Evolutionary conservation across 257 asterid genomes (phyloP).

Genomic region (Solanum sparsipilum): DNA sequence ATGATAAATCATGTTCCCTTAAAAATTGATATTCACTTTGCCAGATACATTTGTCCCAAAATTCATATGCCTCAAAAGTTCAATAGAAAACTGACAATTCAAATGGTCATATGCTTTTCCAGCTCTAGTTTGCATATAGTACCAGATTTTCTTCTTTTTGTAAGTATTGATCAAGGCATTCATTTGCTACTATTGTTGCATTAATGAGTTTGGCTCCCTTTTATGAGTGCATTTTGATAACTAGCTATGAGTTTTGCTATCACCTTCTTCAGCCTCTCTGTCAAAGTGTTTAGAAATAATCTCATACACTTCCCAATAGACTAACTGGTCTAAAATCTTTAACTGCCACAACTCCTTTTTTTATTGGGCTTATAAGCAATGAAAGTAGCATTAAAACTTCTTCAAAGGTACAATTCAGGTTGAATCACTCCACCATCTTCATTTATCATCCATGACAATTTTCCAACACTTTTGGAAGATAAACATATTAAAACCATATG

Average conservation of each 20-base stretch:
- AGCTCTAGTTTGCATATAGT: neutral
- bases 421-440: neutral
- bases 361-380: neutral
- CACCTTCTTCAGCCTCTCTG: neutral
- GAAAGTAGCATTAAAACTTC: neutral
- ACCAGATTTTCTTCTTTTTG: neutral
- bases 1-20: neutral
- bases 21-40: neutral
- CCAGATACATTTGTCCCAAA: neutral
- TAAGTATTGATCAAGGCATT: neutral
- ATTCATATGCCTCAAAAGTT: neutral
- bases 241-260: neutral
- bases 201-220: neutral
- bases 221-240: neutral
- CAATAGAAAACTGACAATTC: neutral
- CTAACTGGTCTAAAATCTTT: neutral
- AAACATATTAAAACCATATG: neutral
- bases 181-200: neutral
- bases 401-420: neutral
- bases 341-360: neutral
- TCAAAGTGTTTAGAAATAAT: neutral
- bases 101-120: neutral
- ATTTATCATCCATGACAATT: neutral
- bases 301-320: neutral
- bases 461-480: neutral